Evolutionary conservation across 1,139 yeast species (phyloP).

Genomic region (Debaryomyces psychrophilus): DNA sequence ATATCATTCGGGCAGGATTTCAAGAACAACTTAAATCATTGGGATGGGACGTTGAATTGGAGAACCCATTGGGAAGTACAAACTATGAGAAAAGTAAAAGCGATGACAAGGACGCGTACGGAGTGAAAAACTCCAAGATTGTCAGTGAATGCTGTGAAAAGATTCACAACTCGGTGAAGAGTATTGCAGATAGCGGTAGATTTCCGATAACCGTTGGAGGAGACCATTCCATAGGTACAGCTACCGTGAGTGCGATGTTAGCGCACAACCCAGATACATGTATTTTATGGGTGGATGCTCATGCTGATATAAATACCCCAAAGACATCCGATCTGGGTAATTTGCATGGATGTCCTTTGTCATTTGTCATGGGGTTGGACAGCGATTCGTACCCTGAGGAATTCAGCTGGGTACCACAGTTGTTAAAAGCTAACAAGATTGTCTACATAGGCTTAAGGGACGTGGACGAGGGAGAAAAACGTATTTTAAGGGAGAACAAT

Average conservation of each 20-base stretch:
- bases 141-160: constrained; percentile 74
- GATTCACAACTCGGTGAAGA: constrained; percentile 63
- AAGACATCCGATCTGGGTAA: constrained; percentile 84
- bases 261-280: constrained; percentile 84
- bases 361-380: constrained; percentile 83
- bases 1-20: constrained; percentile 72
- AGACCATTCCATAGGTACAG: constrained; percentile 95
- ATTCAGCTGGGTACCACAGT: constrained; percentile 77
- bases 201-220: constrained; percentile 92
- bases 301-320: constrained; percentile 96
- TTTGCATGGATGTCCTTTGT: constrained; percentile 94
- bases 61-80: constrained; percentile 58
- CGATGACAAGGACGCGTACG: constrained; percentile 50
- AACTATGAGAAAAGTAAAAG: constrained; percentile 45
- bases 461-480: constrained; percentile 84
- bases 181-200: constrained; percentile 50
- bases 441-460: constrained; percentile 96
- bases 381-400: constrained; percentile 66
- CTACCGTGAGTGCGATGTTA: constrained; percentile 85
- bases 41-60: constrained; percentile 70
- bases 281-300: constrained; percentile 96
- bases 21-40: constrained; percentile 60
- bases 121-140: constrained; percentile 73
- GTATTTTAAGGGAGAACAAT: constrained; percentile 66
- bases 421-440: constrained; percentile 67